phyloP scores from a whole-genome alignment of 2,329 filamentous ascomycete genomes.

The Dothiorella sarmentorum region DNA sequence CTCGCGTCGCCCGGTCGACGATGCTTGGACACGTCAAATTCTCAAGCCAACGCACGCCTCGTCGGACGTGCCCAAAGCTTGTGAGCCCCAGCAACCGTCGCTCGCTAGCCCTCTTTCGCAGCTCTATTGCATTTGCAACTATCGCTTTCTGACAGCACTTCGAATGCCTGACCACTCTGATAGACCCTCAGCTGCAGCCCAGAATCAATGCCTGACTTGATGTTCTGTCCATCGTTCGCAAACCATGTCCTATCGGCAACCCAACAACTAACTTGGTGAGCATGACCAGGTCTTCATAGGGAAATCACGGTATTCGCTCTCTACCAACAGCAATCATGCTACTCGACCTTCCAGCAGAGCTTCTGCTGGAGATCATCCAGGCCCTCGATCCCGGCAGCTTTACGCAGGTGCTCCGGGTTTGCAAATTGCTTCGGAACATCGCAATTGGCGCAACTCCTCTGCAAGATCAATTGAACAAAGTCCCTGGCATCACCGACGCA shows the following conservation, averaged over 20 bases:
- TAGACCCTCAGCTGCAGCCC: neutral
- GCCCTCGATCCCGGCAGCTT: constrained; percentile 26
- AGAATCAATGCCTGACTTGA: neutral
- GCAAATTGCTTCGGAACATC: constrained; percentile 24
- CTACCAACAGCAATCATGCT: constrained; percentile 17
- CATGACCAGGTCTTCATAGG: neutral
- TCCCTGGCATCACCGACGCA: constrained; percentile 17
- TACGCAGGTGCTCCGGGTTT: constrained; percentile 23
- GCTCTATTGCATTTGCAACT: neutral
- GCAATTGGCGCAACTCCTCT: constrained; percentile 22
- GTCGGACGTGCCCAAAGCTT: neutral
- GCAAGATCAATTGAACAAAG: constrained; percentile 21
- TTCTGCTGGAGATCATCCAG: constrained; percentile 23
- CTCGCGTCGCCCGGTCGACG: too few species aligned
- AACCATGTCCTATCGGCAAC: neutral
- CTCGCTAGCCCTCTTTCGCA: neutral
- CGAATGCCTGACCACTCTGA: neutral
- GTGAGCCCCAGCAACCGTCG: neutral
- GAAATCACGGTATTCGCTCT: neutral
- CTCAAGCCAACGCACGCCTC: neutral
- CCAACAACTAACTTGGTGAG: neutral
- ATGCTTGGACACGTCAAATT: neutral
- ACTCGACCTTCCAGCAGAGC: constrained; percentile 24
- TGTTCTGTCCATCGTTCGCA: neutral
- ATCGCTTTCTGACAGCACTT: neutral